Evolutionary conservation across 345 rosid genomes (phyloP), one percentile per base, ranked within the genome.

Genomic region (Camelina hispida): DNA sequence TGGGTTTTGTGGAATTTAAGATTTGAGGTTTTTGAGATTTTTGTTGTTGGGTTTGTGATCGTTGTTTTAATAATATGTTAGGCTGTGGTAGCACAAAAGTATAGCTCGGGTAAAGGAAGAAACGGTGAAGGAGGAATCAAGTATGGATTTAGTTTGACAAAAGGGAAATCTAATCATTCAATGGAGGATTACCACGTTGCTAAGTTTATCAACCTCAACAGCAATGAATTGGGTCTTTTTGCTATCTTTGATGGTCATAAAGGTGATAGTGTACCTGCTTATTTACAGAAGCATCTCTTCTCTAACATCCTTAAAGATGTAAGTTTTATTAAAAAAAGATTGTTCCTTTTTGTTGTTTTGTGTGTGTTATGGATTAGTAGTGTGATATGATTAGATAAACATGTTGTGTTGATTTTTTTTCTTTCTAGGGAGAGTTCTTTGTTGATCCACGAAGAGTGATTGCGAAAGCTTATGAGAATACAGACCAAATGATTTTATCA

Each of bases 111-210:
- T 12, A 89, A 83, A 75, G 90, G 95, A 14, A 87, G 80, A 79
- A 83, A 62, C 75, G 80, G 72, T 23, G 82, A 71, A 58, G 86
- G 86, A 64, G 62, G 76, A 62, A 78, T 79, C 78, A 86, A 85
- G 80, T 89, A 74, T 75, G 95, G 92, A 15, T 89, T 82, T 78
- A 81, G 86, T 78, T 80, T 89, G 64, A 66, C 84, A 38, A 86
- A 89, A 68, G 95, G 92, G 78, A 85, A 81, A 75, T 86, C 92
- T 18, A 80, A 80, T n/a, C 88, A 84, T 77, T 87, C 95, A 25
- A 87, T 89, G 95, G 95, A 89, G 77, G 95, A 89, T 83, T 87
- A 79, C 82, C 90, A 89, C 75, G 95, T 89, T 48, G 88, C 95
- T 3, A 83, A 89, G 79, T 86, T 86, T 66, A 47, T 82, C 71